Percentiles rank a stretch among this genome's conserved stretches.
phyloP scores from a whole-genome alignment of 2,329 filamentous ascomycete species.

The Amesomyces nigricolor region DNA sequence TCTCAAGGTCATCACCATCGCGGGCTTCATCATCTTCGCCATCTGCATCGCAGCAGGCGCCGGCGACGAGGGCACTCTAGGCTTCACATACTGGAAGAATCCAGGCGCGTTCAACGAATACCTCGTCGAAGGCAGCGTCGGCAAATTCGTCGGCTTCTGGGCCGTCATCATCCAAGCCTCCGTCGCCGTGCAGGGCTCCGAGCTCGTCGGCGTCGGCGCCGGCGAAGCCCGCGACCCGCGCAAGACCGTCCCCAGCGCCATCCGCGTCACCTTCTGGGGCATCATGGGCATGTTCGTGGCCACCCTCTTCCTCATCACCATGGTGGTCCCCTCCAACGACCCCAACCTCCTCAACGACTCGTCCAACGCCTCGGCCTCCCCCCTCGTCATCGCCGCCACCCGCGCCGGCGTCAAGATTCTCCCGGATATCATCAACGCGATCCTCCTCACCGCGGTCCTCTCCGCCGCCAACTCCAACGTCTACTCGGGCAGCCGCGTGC shows the following conservation, averaged over 20 bases:
- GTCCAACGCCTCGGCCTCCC: conserved; percentile 58
- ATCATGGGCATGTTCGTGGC: conserved; percentile 64
- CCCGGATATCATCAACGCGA: conserved; percentile 68
- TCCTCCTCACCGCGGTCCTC: conserved; percentile 71
- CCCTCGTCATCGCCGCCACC: conserved; percentile 55
- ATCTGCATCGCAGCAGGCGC: conserved; percentile 70
- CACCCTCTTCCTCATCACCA: conserved; percentile 64
- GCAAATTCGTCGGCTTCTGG: conserved; percentile 66
- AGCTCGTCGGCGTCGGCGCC: conserved; percentile 72
- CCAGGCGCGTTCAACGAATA: conserved; percentile 64
- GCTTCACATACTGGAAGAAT: conserved; percentile 64
- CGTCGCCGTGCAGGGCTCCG: conserved; percentile 68
- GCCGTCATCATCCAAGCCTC: conserved; percentile 61
- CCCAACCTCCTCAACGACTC: conserved; percentile 44
- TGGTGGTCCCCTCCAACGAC: conserved; percentile 62
- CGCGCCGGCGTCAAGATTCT: conserved; percentile 60
- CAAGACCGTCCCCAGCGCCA: conserved; percentile 66
- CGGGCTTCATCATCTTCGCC: conserved; percentile 71
- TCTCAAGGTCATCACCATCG: conserved; percentile 69
- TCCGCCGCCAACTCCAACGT: conserved; percentile 74
- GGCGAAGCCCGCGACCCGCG: conserved; percentile 69
- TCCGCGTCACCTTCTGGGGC: conserved; percentile 69
- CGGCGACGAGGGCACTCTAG: conserved; percentile 63
- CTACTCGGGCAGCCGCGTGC: conserved; percentile 64
- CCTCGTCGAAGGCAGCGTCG: conserved; percentile 46